These are phyloP conservation scores for Blastobotrys petasosporus DNA, from an alignment of 1,139 yeast genomes.

Conservation along the genomic window DNA sequence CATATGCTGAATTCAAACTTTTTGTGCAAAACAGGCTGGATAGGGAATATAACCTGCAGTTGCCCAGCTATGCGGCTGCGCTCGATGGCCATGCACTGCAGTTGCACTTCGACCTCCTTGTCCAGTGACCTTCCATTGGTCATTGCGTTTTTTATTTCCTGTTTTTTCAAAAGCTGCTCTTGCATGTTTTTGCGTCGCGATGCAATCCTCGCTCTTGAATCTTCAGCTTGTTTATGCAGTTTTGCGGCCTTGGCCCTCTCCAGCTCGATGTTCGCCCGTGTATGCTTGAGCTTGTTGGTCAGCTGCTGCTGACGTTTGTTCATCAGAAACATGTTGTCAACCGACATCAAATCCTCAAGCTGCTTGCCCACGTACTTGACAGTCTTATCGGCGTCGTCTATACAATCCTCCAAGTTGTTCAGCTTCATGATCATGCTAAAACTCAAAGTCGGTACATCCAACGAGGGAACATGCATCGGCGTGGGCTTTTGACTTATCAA, in stretches of 20 bases:
- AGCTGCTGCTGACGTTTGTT: slow-evolving; percentile 9
- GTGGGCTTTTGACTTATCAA: neutral
- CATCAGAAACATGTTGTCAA: slow-evolving; percentile 9
- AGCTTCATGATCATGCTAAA: slow-evolving; percentile 44
- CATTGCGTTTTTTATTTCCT: neutral
- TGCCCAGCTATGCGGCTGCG: slow-evolving; percentile 24
- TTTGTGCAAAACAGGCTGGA: slow-evolving; percentile 26
- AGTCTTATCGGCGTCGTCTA: slow-evolving; percentile 35
- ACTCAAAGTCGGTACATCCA: slow-evolving; percentile 20
- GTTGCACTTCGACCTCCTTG: slow-evolving; percentile 8
- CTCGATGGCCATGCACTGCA: slow-evolving; percentile 17
- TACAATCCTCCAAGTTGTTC: slow-evolving; percentile 40
- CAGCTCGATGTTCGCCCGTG: slow-evolving; percentile 9
- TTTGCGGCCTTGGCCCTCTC: slow-evolving; percentile 11
- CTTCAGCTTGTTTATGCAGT: slow-evolving; percentile 11
- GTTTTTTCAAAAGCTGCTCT: slow-evolving; percentile 1
- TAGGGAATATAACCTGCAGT: slow-evolving; percentile 33
- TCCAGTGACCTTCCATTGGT: neutral
- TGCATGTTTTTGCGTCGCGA: slow-evolving; percentile 7
- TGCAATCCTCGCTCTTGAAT: slow-evolving; percentile 7
- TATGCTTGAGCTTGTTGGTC: slow-evolving; percentile 13
- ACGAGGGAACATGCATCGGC: neutral
- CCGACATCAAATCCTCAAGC: slow-evolving; percentile 2
- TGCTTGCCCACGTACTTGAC: slow-evolving; percentile 20
- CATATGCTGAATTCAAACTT: slow-evolving; percentile 36